Percentiles rank a stretch among this genome's conserved stretches.
Conservation (phyloP, 1,284 basidiomycete genomes). For the Lignosus rhinocerotis region DNA sequence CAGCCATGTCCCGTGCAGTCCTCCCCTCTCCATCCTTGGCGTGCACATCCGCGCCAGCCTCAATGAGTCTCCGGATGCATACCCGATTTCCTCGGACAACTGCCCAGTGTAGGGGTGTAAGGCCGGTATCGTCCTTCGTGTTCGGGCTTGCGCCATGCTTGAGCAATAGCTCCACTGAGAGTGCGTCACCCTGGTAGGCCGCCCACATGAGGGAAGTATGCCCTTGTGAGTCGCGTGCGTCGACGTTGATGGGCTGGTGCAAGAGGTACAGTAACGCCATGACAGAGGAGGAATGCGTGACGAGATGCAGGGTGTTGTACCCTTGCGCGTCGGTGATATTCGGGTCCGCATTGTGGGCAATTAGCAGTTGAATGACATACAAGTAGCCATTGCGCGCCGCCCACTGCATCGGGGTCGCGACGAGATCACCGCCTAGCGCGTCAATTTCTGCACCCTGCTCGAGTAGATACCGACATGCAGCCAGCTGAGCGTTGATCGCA, state of each 20-base stretch:
- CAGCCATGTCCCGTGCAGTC: slow-evolving; percentile 93
- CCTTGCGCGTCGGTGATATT: slow-evolving; percentile 91
- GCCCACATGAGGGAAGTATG: slow-evolving; percentile 99
- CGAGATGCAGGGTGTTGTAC: slow-evolving; percentile 94
- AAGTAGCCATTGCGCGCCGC: slow-evolving; percentile 95
- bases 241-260: slow-evolving; percentile 88
- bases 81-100: slow-evolving; percentile 93
- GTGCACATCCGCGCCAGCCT: slow-evolving; percentile 82
- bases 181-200: slow-evolving; percentile 96
- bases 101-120: slow-evolving; percentile 97
- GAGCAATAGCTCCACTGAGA: slow-evolving; percentile 90
- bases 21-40: slow-evolving; percentile 85
- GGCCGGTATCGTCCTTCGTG: slow-evolving; percentile 77
- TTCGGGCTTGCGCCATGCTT: slow-evolving; percentile 84
- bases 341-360: slow-evolving; percentile 90
- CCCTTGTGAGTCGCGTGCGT: slow-evolving; percentile 87
- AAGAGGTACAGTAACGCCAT: slow-evolving; percentile 94
- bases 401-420: slow-evolving; percentile 98
- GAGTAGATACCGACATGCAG: slow-evolving; percentile 79
- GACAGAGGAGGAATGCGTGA: slow-evolving; percentile 91
- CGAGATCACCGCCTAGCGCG: slow-evolving; percentile 90
- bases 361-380: slow-evolving; percentile 90
- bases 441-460: slow-evolving; percentile 96
- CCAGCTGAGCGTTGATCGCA: slow-evolving; percentile 87
- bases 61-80: slow-evolving; percentile 84